A percentile compares a stretch with the other conserved stretches of the same genome.
Evolutionary conservation across 805 yeast species (phyloP).

Genomic region (Peterozyma xylosa): DNA sequence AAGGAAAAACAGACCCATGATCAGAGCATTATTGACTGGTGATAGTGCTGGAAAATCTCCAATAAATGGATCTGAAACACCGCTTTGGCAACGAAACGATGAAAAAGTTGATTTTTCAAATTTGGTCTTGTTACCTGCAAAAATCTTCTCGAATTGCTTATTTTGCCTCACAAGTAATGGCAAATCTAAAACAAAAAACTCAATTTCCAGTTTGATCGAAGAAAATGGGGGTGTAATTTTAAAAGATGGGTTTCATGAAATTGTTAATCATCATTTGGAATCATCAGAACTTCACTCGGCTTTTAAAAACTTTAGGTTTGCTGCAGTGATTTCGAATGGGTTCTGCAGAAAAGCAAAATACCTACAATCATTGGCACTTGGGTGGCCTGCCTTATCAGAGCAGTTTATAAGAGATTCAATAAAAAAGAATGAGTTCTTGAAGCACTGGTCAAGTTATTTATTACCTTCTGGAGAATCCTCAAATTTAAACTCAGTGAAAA

Average conservation of each 20-base stretch:
- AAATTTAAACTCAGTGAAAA: conserved; percentile 31
- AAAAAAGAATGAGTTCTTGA: conserved; percentile 17
- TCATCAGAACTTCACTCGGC: conserved; percentile 9
- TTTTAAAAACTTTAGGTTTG: conserved; percentile 36
- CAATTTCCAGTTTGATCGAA: conserved; percentile 1
- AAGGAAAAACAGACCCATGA: not conserved
- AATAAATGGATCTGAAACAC: not conserved
- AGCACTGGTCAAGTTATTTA: conserved; percentile 44
- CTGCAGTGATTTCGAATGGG: conserved; percentile 54
- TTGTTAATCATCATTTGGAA: conserved; percentile 14
- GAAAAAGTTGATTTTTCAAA: not conserved
- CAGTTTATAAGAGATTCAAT: conserved; percentile 47
- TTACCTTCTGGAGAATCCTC: conserved; percentile 69
- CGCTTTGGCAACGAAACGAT: no score
- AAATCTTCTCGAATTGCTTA: not conserved
- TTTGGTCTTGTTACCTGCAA: not conserved
- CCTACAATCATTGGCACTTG: conserved; percentile 67
- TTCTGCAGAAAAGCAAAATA: conserved; percentile 67
- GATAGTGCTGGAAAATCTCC: not conserved
- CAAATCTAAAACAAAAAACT: not conserved
- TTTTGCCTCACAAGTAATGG: not conserved
- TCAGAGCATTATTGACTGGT: conserved; percentile 2
- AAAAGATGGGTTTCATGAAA: conserved; percentile 28
- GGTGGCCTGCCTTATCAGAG: conserved; percentile 78
- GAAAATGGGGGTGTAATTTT: conserved; percentile 23